Base-by-base conservation (phyloP, 2,329 filamentous ascomycete species). In the Venturia oleaginea region DNA sequence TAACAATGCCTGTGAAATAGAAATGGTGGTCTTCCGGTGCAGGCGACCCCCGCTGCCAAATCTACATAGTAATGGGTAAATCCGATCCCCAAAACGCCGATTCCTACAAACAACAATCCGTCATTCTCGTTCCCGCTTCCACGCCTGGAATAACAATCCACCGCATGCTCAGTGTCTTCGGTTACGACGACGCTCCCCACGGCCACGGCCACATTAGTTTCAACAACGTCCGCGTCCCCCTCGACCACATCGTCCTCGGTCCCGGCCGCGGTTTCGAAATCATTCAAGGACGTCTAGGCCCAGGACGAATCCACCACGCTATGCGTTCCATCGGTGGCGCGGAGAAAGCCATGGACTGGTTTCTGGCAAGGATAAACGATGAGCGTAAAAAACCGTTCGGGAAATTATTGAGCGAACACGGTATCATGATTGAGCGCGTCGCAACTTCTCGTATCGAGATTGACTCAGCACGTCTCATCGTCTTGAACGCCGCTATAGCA, bases 11-110 rank as follows among this genome's bases (percentile, higher is more conserved):
- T 27, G 46, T 22, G 15, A 10, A 32, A 64, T 68, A 93, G 85
- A 99, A 99, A 91, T 99, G 94, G 94, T 99, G 94, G 94, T 96
- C 91, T 34, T 96, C 91, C 68, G 94, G 94, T 68, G 92, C 92
- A 22, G 94, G 94, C 65, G 94, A 99, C 78, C 89, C 89, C 65
- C 85, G 93, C 71, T 99, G 94, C 82, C 84, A 89, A 76, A 81
- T 99, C 75, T 97, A 97, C 80, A 87, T 99, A 67, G 92, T 96
- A 71, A 96, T 99, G 90, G 94, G 91, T 78, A 96, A 97, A 83
- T 89, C 85, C 15, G 90, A 95, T 73, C 81, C 89, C 60, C 79
- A 80, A 69, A 89, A 95, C 80, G 78, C 82, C 68, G 87, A 92
- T 74, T 80, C 86, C 27, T 96, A 97, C 83, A 85, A 84, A 72